Evolutionary conservation across 257 asterid genomes (phyloP).

Genomic region (Scutellaria minor): DNA sequence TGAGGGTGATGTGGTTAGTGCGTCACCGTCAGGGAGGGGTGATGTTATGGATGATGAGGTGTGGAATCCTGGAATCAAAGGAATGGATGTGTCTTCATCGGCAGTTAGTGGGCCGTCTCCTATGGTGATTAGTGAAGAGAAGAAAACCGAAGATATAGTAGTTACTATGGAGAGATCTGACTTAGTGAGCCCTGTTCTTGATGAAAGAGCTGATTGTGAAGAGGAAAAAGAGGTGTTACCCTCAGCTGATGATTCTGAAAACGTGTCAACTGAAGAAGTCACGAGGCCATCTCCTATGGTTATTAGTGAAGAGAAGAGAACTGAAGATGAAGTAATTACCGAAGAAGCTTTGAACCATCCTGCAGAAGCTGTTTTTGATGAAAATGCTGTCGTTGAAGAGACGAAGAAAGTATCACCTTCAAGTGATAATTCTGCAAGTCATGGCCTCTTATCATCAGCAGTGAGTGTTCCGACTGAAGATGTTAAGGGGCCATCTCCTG

Average conservation of each 20-base stretch:
- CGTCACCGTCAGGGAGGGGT: constrained; percentile 29
- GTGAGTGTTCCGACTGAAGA: not conserved
- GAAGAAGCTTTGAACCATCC: constrained; percentile 34
- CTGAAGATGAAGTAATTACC: constrained; percentile 36
- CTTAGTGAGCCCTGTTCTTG: constrained; percentile 33
- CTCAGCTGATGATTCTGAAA: not conserved
- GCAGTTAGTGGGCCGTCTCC: constrained; percentile 15
- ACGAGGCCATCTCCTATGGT: not conserved
- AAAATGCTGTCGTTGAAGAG: constrained; percentile 24
- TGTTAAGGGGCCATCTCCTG: not conserved
- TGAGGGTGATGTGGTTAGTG: constrained; percentile 31
- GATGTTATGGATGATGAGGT: constrained; percentile 44
- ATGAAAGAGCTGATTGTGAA: constrained; percentile 21
- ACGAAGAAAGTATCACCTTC: constrained; percentile 36
- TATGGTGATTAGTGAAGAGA: constrained; percentile 33
- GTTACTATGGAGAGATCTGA: constrained; percentile 34
- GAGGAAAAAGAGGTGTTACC: not conserved
- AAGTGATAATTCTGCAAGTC: constrained; percentile 20
- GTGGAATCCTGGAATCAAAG: constrained; percentile 49
- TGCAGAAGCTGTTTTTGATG: constrained; percentile 40
- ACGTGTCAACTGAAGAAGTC: constrained; percentile 10
- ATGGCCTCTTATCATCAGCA: constrained; percentile 4
- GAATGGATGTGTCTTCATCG: constrained; percentile 34
- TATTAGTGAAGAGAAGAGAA: constrained; percentile 36
- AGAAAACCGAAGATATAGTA: constrained; percentile 28